phyloP scores from a whole-genome alignment of 345 rosid genomes.

The Pseudoturritis turrita region DNA sequence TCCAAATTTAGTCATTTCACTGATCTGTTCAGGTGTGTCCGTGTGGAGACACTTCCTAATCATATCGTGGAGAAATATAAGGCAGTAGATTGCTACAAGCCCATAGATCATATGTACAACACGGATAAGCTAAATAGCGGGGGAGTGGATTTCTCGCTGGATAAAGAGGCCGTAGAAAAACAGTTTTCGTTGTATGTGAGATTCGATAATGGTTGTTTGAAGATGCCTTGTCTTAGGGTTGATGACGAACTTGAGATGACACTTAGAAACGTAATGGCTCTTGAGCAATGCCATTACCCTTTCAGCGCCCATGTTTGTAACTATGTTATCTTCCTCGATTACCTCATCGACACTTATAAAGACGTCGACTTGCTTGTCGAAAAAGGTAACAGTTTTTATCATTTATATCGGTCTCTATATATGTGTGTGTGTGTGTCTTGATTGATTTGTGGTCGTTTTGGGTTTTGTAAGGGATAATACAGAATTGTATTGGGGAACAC shows the following conservation, averaged over 20 bases:
- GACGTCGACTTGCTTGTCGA: neutral
- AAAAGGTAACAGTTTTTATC: neutral
- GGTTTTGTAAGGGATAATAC: too few relatives aligned
- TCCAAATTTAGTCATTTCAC: neutral
- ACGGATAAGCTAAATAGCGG: too few relatives aligned
- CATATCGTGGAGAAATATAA: too few relatives aligned
- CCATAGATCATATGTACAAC: too few relatives aligned
- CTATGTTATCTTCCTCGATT: neutral
- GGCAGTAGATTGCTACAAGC: too few relatives aligned
- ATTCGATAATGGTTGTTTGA: neutral
- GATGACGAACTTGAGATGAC: neutral
- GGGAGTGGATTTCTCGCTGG: too few relatives aligned
- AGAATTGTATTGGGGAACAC: too few relatives aligned
- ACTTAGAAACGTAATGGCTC: neutral
- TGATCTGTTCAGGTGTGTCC: neutral
- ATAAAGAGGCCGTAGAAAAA: too few relatives aligned
- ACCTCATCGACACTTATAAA: neutral
- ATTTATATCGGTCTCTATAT: neutral
- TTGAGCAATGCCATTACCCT: neutral
- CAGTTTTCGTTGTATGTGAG: neutral
- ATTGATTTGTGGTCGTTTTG: too few relatives aligned
- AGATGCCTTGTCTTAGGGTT: neutral
- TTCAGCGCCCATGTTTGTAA: neutral
- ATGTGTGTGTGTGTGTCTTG: neutral
- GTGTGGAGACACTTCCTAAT: neutral